phyloP scores from a whole-genome alignment of 495 filamentous ascomycete genomes.

The Staphylotrichum longicolle region DNA sequence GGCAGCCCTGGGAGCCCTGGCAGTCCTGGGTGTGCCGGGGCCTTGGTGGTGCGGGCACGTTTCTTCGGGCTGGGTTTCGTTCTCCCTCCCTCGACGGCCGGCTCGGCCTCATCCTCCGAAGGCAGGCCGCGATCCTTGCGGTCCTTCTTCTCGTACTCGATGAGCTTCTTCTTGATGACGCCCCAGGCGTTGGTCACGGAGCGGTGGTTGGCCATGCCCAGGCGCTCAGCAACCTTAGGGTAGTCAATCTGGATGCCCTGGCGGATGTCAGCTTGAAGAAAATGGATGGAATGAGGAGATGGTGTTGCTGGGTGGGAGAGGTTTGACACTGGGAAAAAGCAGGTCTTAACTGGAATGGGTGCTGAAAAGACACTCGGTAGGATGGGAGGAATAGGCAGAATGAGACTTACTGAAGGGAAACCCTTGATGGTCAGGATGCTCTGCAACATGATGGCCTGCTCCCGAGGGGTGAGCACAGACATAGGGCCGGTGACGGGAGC shows the following conservation, averaged over 20 bases:
- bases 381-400: neutral
- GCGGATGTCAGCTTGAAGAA: neutral
- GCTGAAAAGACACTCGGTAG: neutral
- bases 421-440: neutral
- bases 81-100: neutral
- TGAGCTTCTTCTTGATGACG: conserved; percentile 15
- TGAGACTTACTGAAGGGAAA: neutral
- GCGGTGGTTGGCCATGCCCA: conserved; percentile 5
- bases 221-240: conserved; percentile 1
- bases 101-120: conserved; percentile 15
- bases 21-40: neutral
- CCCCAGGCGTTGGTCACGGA: conserved; percentile 14
- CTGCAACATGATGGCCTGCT: neutral
- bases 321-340: neutral
- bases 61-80: neutral
- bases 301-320: neutral
- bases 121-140: conserved; percentile 30
- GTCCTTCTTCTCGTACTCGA: conserved; percentile 21
- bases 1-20: neutral
- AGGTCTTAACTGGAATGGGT: neutral
- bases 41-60: conserved; percentile 3
- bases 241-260: neutral
- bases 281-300: no score
- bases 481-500: neutral
- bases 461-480: neutral